Percentiles rank a stretch among this genome's conserved stretches.
Evolutionary conservation across 768 basidiomycete genomes (phyloP).

Genomic region (Neoboletus brunneissimus): DNA sequence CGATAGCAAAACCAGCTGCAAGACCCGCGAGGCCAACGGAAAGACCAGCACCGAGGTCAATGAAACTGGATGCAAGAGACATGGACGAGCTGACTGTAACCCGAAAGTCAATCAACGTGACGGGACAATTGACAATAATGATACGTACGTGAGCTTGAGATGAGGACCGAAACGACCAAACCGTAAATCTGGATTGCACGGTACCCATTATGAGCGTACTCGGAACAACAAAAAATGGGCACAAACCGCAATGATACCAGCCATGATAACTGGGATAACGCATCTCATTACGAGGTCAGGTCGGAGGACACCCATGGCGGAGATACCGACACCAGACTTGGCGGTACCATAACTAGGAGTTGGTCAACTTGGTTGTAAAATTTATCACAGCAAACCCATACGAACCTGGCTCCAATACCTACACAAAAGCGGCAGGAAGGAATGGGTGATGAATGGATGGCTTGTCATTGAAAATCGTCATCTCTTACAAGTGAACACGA

Average conservation of each 20-base stretch:
- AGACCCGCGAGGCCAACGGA: slow-evolving; percentile 93
- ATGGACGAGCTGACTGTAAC: slow-evolving; percentile 64
- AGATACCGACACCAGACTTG: slow-evolving; percentile 97
- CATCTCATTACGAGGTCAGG: slow-evolving; percentile 99
- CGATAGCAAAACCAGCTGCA: slow-evolving; percentile 95
- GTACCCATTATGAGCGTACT: not conserved
- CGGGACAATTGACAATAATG: not conserved
- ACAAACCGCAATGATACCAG: slow-evolving; percentile 99
- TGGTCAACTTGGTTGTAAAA: not conserved
- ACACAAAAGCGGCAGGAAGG: not conserved
- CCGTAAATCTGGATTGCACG: slow-evolving; percentile 74
- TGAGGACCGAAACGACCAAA: slow-evolving; percentile 97
- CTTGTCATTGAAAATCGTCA: not conserved
- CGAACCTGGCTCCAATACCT: slow-evolving; percentile 87
- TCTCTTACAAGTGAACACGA: slow-evolving; percentile 92
- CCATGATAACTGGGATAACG: slow-evolving; percentile 98
- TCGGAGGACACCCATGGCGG: slow-evolving; percentile 95
- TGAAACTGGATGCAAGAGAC: slow-evolving; percentile 91
- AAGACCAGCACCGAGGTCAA: slow-evolving; percentile 91
- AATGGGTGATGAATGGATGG: not conserved
- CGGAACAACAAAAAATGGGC: not conserved
- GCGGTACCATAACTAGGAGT: slow-evolving; percentile 91
- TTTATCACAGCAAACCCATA: not conserved
- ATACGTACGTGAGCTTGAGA: slow-evolving; percentile 78
- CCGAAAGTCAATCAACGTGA: not conserved